Evolutionary conservation across 208 protist genomes (phyloP).

Genomic region (Leishmania amazonensis): DNA sequence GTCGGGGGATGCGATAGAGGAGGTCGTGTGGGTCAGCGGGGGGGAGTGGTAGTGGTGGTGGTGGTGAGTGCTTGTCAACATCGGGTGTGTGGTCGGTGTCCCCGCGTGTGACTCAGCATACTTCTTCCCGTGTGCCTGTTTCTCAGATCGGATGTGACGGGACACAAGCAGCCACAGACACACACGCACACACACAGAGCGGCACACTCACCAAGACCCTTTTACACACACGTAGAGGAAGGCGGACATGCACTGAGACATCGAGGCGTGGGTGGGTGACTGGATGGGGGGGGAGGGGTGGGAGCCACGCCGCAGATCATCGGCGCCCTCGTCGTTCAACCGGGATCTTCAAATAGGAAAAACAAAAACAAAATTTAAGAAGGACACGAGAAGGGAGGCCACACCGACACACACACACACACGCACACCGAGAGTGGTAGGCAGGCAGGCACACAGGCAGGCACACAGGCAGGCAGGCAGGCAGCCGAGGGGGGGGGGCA

Average conservation of each 20-base stretch:
- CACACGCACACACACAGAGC: too few species aligned
- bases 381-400: background rate
- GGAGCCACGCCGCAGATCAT: background rate
- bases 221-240: background rate
- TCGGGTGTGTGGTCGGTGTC: background rate
- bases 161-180: too few species aligned
- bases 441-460: too few species aligned
- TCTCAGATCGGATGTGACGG: background rate
- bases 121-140: background rate
- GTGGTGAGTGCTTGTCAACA: too few species aligned
- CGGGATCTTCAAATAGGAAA: background rate
- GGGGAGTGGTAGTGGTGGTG: background rate
- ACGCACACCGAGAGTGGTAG: background rate
- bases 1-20: background rate
- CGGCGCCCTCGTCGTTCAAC: background rate
- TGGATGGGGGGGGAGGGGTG: too few species aligned
- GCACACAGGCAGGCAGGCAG: background rate
- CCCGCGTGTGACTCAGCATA: background rate
- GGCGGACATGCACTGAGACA: background rate
- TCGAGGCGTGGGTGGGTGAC: too few species aligned
- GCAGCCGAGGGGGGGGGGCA: too few species aligned
- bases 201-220: too few species aligned
- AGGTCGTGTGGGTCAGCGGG: background rate
- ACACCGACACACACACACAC: background rate
- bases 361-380: background rate